Conservation (phyloP, 257 asterid species). For the Capsicum pubescens region DNA sequence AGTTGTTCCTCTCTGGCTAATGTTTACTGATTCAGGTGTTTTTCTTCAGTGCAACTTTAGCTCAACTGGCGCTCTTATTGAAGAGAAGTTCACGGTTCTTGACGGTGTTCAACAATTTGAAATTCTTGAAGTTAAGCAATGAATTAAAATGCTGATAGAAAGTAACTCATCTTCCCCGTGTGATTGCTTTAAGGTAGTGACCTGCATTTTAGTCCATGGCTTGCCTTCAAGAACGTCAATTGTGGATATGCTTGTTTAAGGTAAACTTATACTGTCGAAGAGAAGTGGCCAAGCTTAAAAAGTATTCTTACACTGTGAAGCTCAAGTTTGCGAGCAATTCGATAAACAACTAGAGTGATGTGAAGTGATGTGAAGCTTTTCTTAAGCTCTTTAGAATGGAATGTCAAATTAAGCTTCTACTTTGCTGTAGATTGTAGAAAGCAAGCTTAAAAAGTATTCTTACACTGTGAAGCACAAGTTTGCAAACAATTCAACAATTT, state of each 20-base stretch:
- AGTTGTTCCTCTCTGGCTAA: background rate
- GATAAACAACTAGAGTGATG: background rate
- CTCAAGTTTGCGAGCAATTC: background rate
- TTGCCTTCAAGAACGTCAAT: too few species aligned
- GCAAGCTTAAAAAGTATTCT: too few species aligned
- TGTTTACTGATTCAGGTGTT: constrained; percentile 53
- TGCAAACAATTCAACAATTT: too few species aligned
- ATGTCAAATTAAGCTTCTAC: background rate
- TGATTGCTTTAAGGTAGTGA: constrained; percentile 58
- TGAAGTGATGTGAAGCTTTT: background rate
- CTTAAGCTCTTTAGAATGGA: background rate
- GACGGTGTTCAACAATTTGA: constrained; percentile 74
- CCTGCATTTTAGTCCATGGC: constrained; percentile 38
- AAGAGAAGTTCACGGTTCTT: constrained; percentile 56
- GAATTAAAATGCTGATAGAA: background rate
- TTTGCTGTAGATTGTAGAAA: background rate
- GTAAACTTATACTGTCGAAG: constrained; percentile 44
- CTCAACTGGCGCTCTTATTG: constrained; percentile 72
- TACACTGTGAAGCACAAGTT: too few species aligned
- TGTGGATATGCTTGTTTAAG: constrained; percentile 65
- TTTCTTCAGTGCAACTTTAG: constrained; percentile 74
- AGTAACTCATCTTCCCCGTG: constrained; percentile 57
- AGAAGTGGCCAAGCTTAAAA: background rate
- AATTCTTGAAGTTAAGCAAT: constrained; percentile 69
- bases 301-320: background rate